Base-by-base conservation (phyloP, 495 filamentous ascomycete genomes). In the Penicillium roqueforti region DNA sequence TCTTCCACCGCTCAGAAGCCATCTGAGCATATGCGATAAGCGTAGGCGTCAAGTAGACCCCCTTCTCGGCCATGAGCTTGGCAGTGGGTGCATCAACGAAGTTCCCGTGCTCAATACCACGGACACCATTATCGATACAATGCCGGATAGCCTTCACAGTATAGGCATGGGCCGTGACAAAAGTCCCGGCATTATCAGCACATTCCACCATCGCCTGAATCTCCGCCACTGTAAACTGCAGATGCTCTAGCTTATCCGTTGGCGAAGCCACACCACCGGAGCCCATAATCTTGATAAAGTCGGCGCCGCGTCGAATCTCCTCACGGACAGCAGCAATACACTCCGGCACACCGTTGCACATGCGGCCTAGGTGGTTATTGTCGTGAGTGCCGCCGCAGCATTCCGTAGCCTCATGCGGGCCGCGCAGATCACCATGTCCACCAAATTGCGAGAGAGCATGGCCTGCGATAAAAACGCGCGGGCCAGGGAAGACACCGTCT, bases 221-320 rank as follows among this genome's bases (percentile, higher is more conserved):
- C 56, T 83, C 80, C 20, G 74, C 73, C 20, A 65, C 54, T 3
- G 78, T 75, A 63, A 81, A 83, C 57, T 83, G 80, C 1, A 77
- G 62, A 47, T 69, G 70, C 25, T 77, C 70, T 13, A 83, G 53
- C 43, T 62, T 61, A 57, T 82, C 79, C 0, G 79, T 77, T 0
- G 78, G 78, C 25, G 64, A 73, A 1, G 74, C 79, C 5, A 83
- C 80, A 4, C 80, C 80, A 4, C 79, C 79, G 3, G 74, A 74
- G 11, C 70, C 65, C 79, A 83, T 81, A 49, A 83, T 81, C 64
- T 83, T 83, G 64, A 83, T 72, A 51, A 82, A 81, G 43, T 82
- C 74, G 1, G 79, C 75, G 1, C 80, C 79, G 1, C 60, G 67
- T 14, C 80, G 68, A 13, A 83, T 61, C 55, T 80, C 76, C 38